Conservation (phyloP, 768 basidiomycete species). For the Suillus clintonianus region DNA sequence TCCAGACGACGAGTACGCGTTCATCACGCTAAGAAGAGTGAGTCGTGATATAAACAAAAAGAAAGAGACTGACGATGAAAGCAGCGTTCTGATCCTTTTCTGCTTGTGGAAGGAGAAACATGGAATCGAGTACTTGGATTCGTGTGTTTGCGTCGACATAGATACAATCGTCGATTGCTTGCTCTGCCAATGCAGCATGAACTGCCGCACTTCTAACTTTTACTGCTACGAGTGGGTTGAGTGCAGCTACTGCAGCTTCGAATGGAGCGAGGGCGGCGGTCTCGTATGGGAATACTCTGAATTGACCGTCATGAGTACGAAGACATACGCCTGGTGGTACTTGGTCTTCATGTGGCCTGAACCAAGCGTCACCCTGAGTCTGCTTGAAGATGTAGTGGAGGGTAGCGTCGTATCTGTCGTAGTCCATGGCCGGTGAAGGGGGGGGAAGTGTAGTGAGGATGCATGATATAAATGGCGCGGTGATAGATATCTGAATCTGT, state of each 20-base stretch:
- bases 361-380: conserved; percentile 52
- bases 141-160: conserved; percentile 59
- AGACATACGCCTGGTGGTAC: conserved; percentile 51
- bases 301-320: conserved; percentile 47
- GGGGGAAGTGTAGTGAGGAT: not conserved
- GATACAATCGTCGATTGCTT: conserved; percentile 33
- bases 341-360: conserved; percentile 50
- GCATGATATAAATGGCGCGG: too few relatives aligned
- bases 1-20: conserved; percentile 83
- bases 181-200: conserved; percentile 52
- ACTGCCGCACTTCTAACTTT: conserved; percentile 53
- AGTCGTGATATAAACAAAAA: not conserved
- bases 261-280: conserved; percentile 54
- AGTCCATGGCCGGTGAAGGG: conserved; percentile 24
- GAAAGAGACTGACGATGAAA: conserved; percentile 65
- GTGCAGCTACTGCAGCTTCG: conserved; percentile 50
- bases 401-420: conserved; percentile 35
- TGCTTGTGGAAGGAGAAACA: conserved; percentile 67
- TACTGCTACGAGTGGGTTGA: conserved; percentile 59
- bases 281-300: conserved; percentile 59
- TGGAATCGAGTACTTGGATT: conserved; percentile 82
- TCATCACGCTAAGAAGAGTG: conserved; percentile 63
- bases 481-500: too few relatives aligned
- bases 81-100: conserved; percentile 46
- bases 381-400: conserved; percentile 33